Percentiles rank a stretch among this genome's conserved stretches.
phyloP scores from a whole-genome alignment of 2,329 filamentous ascomycete genomes.

The Shiraia sp. region DNA sequence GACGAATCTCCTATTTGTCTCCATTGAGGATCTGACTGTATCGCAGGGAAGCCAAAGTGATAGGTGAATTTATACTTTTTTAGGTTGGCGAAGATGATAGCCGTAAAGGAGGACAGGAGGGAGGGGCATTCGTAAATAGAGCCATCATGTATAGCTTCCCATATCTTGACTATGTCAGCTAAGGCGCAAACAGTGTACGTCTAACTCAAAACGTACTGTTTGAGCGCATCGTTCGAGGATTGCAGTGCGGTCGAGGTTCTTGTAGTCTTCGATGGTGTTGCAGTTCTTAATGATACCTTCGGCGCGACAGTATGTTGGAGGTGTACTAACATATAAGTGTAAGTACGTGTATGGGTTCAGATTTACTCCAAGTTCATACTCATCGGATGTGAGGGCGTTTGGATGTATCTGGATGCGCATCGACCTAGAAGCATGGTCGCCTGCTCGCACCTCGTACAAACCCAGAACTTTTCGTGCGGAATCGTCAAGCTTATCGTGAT shows the following conservation, averaged over 20 bases:
- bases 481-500: conserved; percentile 95
- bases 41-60: conserved; percentile 93
- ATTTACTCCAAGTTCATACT: conserved; percentile 61
- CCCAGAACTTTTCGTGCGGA: conserved; percentile 85
- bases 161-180: conserved; percentile 65
- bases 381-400: conserved; percentile 79
- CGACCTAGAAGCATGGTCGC: conserved; percentile 72
- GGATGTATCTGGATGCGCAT: conserved; percentile 90
- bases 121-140: conserved; percentile 96
- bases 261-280: conserved; percentile 94
- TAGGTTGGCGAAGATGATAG: conserved; percentile 90
- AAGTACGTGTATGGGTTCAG: conserved; percentile 6
- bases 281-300: conserved; percentile 95
- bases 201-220: conserved; percentile 61
- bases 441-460: conserved; percentile 80
- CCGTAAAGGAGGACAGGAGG: conserved; percentile 82
- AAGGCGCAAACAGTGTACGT: background rate
- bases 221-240: conserved; percentile 78
- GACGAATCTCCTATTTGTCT: conserved; percentile 49
- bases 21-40: conserved; percentile 89
- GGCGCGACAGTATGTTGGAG: conserved; percentile 67
- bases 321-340: conserved; percentile 24
- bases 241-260: conserved; percentile 75
- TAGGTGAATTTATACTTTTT: conserved; percentile 99
- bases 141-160: conserved; percentile 96